Conservation (phyloP, 2,329 filamentous ascomycete species). For the Colletotrichum costaricense region DNA sequence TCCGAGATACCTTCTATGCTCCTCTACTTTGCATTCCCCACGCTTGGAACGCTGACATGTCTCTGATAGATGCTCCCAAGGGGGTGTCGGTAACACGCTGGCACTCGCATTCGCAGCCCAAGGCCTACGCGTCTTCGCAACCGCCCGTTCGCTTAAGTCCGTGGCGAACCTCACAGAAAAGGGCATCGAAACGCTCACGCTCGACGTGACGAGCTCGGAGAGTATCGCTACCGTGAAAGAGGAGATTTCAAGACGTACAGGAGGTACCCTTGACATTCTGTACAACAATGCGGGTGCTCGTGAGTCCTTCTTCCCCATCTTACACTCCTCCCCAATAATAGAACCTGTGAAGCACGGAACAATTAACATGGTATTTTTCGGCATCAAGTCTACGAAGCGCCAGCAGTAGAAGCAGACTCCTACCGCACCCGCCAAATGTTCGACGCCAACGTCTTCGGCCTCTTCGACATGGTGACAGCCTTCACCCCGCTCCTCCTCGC, state of each 20-base stretch:
- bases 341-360: no score
- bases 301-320: constrained; percentile 17
- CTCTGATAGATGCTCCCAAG: neutral
- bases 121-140: constrained; percentile 23
- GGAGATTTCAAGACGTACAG: constrained; percentile 46
- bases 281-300: constrained; percentile 55
- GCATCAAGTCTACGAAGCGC: constrained; percentile 34
- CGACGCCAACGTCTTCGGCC: constrained; percentile 51
- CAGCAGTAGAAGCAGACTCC: constrained; percentile 39
- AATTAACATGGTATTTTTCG: no score
- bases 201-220: constrained; percentile 52
- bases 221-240: constrained; percentile 43
- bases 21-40: neutral
- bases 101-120: constrained; percentile 19
- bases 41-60: no score
- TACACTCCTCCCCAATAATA: no score
- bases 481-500: constrained; percentile 51
- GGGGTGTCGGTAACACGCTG: constrained; percentile 22
- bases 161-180: constrained; percentile 43
- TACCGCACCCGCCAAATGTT: constrained; percentile 43
- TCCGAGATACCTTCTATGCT: neutral
- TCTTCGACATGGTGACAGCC: constrained; percentile 51
- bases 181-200: constrained; percentile 49
- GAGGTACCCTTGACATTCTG: constrained; percentile 53
- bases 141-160: constrained; percentile 20